These are phyloP conservation scores for Plasmodium yoelii DNA, from an alignment of 169 alveolate genomes.

Conservation along the genomic window DNA sequence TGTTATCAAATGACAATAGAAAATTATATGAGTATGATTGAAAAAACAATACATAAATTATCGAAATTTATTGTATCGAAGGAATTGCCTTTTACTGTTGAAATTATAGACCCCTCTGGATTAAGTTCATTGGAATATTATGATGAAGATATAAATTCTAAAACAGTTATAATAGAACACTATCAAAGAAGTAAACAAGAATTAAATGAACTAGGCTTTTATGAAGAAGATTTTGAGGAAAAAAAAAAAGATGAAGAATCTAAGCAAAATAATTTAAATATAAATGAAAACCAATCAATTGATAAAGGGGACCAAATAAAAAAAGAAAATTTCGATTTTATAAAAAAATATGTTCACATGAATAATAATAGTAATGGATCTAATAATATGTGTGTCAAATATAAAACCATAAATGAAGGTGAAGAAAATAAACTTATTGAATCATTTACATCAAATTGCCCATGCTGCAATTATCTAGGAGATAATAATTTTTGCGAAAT, in stretches of 20 bases:
- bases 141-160: conserved; percentile 71
- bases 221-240: conserved; percentile 79
- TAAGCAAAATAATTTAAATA: background rate
- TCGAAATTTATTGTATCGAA: conserved; percentile 25
- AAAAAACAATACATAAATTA: conserved; percentile 28
- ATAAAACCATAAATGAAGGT: conserved; percentile 36
- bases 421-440: conserved; percentile 71
- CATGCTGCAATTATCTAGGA: conserved; percentile 89
- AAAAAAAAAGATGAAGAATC: conserved; percentile 9
- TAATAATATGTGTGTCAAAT: conserved; percentile 9
- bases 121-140: conserved; percentile 89
- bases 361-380: background rate
- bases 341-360: conserved; percentile 59
- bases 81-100: conserved; percentile 89
- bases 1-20: conserved; percentile 64
- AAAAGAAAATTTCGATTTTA: conserved; percentile 71
- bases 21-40: conserved; percentile 68
- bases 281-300: conserved; percentile 10
- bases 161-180: conserved; percentile 84
- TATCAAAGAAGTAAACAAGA: conserved; percentile 86
- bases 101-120: conserved; percentile 95
- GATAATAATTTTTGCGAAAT: conserved; percentile 92
- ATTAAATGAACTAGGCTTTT: conserved; percentile 88
- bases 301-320: conserved; percentile 19
- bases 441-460: conserved; percentile 82